Evolutionary conservation across 768 basidiomycete species (phyloP).

Genomic region (Polyporus arcularius): DNA sequence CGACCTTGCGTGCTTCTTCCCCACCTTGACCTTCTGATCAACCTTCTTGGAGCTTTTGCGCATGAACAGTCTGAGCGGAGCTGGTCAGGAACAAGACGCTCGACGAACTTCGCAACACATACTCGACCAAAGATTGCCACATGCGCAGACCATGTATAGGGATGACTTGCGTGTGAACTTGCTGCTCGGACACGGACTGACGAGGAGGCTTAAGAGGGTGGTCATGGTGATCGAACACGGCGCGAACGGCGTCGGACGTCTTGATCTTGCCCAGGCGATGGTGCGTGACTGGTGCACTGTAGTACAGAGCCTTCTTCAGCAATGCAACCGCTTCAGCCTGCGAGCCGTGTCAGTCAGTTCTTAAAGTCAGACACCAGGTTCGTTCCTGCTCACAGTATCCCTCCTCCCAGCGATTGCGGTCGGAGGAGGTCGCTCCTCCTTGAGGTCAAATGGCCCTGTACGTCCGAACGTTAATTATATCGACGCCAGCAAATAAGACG

Average conservation of each 20-base stretch:
- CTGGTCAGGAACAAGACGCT: background rate
- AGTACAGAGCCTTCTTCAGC: constrained; percentile 56
- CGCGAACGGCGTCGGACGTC: constrained; percentile 44
- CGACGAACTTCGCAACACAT: constrained; percentile 13
- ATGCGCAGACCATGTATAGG: constrained; percentile 56
- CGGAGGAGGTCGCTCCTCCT: constrained; percentile 69
- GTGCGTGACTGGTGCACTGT: constrained; percentile 56
- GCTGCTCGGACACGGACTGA: constrained; percentile 61
- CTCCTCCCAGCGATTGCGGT: constrained; percentile 69
- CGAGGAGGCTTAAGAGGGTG: constrained; percentile 46
- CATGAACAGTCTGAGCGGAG: constrained; percentile 45
- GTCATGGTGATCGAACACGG: constrained; percentile 52
- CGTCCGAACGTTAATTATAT: constrained; percentile 20
- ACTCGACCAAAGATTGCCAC: constrained; percentile 57
- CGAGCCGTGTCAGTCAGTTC: background rate
- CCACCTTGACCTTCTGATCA: constrained; percentile 25
- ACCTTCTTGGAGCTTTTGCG: constrained; percentile 40
- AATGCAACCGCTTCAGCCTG: constrained; percentile 58
- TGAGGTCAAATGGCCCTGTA: constrained; percentile 61
- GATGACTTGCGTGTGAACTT: constrained; percentile 40
- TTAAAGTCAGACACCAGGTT: background rate
- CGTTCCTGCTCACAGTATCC: constrained; percentile 54
- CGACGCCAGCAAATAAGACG: background rate
- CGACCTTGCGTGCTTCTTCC: constrained; percentile 20
- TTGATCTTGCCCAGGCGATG: constrained; percentile 50